Percentiles rank a stretch among this genome's conserved stretches.
phyloP scores from a whole-genome alignment of 352 stramenopile species.

The Phytophthora cryptogea region DNA sequence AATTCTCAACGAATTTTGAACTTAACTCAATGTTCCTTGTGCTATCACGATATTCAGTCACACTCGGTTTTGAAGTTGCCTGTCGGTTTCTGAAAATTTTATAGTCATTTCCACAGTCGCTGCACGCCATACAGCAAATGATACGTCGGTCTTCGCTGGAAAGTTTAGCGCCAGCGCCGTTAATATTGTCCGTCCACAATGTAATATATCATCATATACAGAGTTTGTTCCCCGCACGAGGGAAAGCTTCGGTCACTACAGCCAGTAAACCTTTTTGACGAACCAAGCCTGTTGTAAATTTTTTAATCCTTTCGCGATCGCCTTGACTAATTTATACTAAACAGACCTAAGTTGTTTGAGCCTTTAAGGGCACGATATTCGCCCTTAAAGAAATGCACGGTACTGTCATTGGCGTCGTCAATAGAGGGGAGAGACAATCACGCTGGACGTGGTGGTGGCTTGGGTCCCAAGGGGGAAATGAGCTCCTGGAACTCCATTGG shows the following conservation, averaged over 20 bases:
- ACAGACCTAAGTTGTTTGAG: no score
- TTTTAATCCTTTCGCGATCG: background rate
- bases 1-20: constrained; percentile 10
- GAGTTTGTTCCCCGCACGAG: background rate
- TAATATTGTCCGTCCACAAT: background rate
- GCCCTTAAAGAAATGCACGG: no score
- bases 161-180: background rate
- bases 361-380: no score
- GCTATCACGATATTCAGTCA: constrained; percentile 1
- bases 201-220: background rate
- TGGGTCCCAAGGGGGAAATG: constrained; percentile 29
- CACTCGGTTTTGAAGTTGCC: background rate
- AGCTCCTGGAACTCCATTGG: constrained; percentile 21
- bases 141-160: background rate
- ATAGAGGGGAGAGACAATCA: background rate
- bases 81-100: background rate
- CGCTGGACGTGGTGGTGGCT: background rate
- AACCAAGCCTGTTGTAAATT: background rate
- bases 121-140: background rate
- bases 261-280: constrained; percentile 1
- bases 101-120: constrained; percentile 5
- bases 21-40: constrained; percentile 7
- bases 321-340: no score
- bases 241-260: background rate
- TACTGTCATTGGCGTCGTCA: background rate